Evolutionary conservation across 768 basidiomycete species (phyloP), one percentile per base, ranked within the genome.

Genomic region (Dioszegia hungarica): DNA sequence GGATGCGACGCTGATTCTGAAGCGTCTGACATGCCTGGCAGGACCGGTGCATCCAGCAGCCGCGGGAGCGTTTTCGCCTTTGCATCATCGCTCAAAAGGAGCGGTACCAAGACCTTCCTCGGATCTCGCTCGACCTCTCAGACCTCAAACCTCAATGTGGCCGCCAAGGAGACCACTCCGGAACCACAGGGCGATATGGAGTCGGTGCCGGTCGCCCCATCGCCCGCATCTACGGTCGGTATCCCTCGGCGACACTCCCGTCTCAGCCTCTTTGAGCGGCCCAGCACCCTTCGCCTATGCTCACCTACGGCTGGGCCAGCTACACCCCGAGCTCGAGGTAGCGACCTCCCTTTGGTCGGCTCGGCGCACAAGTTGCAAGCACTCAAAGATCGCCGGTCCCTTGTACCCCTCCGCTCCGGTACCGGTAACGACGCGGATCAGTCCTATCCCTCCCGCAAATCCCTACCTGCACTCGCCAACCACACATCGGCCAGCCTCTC

Each of bases 141-240:
- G 27, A 37, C 41, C 24, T 61, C 50, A 17, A 19, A 37, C 34
- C 33, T 62, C 15, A 45, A 10, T 27, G 11, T 31, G 1, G 14
- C 53, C 5, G 15, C 5, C 28, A 11, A 27, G 24, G 40, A 20
- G 47, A 54, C n/a, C n/a, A 44, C 43, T 5, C 38, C 59, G 1
- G 47, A 41, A 1, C 50, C 55, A 15, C 19, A 31, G 14, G 60
- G 59, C 14, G 61, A 62, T 17, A 43, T 64, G 17, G 67, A 72
- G 40, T 54, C 60, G 29, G 47, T 63, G 9, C 47, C 45, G 14
- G 20, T 43, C 11, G 58, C 64, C 3, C 70, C 70, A 19, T 72
- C 70, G 15, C 70, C 70, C 9, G 70, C 70, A 19, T 69, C 70
- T 10, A 69, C 70, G 5, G 66, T 72, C 34, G 68, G 70, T n/a